These are phyloP conservation scores for Dothidotthia symphoricarpi DNA, from an alignment of 2,329 filamentous ascomycete species.

Conservation along the genomic window DNA sequence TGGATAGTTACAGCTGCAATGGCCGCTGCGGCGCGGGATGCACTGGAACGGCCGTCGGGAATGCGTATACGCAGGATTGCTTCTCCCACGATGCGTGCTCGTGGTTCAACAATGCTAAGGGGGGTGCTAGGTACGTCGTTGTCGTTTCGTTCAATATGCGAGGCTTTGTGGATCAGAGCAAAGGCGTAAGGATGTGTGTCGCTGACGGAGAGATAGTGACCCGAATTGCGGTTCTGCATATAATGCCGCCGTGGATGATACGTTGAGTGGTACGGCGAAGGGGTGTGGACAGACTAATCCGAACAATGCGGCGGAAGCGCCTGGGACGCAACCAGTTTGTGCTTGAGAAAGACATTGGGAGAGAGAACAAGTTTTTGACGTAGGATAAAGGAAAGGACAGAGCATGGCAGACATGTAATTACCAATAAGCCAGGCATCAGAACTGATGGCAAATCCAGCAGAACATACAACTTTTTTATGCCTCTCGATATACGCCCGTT, in stretches of 20 bases:
- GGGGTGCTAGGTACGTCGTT: slow-evolving; percentile 44
- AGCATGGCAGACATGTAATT: too few relatives aligned
- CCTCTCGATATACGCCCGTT: too few relatives aligned
- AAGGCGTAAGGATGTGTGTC: neutral
- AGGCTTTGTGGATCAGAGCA: too few relatives aligned
- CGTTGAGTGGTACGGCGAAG: slow-evolving; percentile 33
- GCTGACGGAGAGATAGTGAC: slow-evolving; percentile 38
- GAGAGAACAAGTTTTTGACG: too few relatives aligned
- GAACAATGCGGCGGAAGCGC: slow-evolving; percentile 20
- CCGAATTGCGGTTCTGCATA: slow-evolving; percentile 51
- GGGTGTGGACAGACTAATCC: slow-evolving; percentile 37
- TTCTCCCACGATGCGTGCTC: slow-evolving; percentile 54
- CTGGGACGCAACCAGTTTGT: slow-evolving; percentile 41
- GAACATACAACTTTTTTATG: too few relatives aligned
- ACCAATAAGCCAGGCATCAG: too few relatives aligned
- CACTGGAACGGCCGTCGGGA: slow-evolving; percentile 45
- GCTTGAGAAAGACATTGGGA: neutral
- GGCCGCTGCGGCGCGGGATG: slow-evolving; percentile 52
- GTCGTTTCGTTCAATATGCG: too few relatives aligned
- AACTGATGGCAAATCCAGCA: too few relatives aligned
- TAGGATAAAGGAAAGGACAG: too few relatives aligned
- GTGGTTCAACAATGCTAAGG: slow-evolving; percentile 52
- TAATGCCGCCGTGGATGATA: slow-evolving; percentile 48
- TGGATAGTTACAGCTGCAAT: slow-evolving; percentile 51
- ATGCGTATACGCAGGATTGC: slow-evolving; percentile 53